Percentiles rank a stretch among this genome's conserved stretches.
Evolutionary conservation across 495 filamentous ascomycete genomes (phyloP).

Genomic region (Darksidea phi): DNA sequence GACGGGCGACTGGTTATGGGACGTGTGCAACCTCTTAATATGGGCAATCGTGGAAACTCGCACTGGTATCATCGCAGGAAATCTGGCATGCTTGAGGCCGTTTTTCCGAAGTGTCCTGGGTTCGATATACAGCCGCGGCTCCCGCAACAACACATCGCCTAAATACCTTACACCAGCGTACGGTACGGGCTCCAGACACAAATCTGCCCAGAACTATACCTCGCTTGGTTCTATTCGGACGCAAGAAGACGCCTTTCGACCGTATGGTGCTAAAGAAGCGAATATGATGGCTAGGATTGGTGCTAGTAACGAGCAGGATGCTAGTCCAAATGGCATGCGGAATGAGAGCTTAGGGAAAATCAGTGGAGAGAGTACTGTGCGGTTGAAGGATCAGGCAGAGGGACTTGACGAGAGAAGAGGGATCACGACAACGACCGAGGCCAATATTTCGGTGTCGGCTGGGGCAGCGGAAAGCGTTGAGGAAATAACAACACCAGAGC

Average conservation of each 20-base stretch:
- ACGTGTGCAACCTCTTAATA: conserved; percentile 34
- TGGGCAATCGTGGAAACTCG: conserved; percentile 35
- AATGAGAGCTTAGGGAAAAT: no score
- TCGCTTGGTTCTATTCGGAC: conserved; percentile 18
- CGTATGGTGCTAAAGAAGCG: no score
- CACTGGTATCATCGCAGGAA: conserved; percentile 36
- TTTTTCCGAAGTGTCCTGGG: conserved; percentile 33
- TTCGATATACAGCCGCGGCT: conserved; percentile 24
- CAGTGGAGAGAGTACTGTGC: no score
- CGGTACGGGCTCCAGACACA: conserved; percentile 12
- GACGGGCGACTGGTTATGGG: conserved; percentile 30
- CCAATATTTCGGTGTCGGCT: no score
- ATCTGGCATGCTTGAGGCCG: conserved; percentile 38
- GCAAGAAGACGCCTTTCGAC: conserved; percentile 1
- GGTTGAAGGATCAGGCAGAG: no score
- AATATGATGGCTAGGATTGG: no score
- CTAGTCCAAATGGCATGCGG: no score
- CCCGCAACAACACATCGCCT: background rate
- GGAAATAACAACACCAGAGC: no score
- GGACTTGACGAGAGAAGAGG: no score
- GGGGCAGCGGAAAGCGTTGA: no score
- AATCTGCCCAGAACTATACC: conserved; percentile 26
- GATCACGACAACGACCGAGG: no score
- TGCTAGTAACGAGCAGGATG: no score
- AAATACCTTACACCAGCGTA: conserved; percentile 21